Evolutionary conservation across 2,329 filamentous ascomycete species (phyloP).

Genomic region (Colletotrichum brevisporum): DNA sequence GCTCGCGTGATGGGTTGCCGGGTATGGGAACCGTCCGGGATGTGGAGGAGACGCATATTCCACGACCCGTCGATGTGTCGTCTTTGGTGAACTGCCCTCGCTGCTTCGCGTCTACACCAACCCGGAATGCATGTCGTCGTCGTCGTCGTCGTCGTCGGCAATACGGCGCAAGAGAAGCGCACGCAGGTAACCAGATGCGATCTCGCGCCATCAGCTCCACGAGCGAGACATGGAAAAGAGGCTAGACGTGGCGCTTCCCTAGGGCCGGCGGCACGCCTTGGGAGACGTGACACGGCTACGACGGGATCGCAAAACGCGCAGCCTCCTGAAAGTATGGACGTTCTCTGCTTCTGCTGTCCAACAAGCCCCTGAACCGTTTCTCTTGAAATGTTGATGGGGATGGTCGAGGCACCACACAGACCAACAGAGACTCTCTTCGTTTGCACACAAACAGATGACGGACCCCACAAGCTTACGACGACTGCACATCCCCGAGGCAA

Average conservation of each 20-base stretch:
- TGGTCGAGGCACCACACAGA: conserved; percentile 16
- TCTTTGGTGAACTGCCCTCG: no score
- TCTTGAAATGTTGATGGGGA: not conserved
- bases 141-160: no score
- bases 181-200: not conserved
- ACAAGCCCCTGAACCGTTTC: not conserved
- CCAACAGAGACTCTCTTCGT: not conserved
- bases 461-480: conserved; percentile 40
- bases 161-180: not conserved
- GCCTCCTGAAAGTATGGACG: conserved; percentile 19
- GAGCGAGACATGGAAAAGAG: not conserved
- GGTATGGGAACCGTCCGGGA: conserved; percentile 18
- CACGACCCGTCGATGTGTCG: conserved; percentile 9
- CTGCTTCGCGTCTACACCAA: no score
- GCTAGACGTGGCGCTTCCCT: conserved; percentile 20
- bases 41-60: conserved; percentile 15
- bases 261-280: conserved; percentile 15
- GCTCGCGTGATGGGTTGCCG: conserved; percentile 32
- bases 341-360: conserved; percentile 1
- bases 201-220: not conserved
- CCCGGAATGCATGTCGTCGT: no score
- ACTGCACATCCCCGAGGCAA: conserved; percentile 40
- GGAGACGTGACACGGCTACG: conserved; percentile 18
- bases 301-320: conserved; percentile 21
- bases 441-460: conserved; percentile 17